Evolutionary conservation across 2,329 filamentous ascomycete species (phyloP).

Genomic region (Xylaria sp.): DNA sequence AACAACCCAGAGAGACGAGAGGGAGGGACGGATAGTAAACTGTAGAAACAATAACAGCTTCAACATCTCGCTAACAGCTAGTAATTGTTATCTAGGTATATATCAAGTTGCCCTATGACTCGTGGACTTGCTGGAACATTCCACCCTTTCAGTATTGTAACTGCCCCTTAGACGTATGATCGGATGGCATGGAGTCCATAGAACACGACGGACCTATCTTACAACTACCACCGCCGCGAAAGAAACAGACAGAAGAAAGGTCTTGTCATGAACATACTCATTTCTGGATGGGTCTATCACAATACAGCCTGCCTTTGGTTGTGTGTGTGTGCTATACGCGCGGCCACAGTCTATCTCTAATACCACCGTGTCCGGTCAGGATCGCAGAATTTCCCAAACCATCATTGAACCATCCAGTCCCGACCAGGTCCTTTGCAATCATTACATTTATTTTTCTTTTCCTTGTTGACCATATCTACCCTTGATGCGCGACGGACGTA

Average conservation of each 20-base stretch:
- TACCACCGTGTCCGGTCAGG: slow-evolving; percentile 11
- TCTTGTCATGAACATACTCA: slow-evolving; percentile 11
- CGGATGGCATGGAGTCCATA: not conserved
- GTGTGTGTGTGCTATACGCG: slow-evolving; percentile 11
- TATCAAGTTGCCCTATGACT: not conserved
- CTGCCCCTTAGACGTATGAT: not conserved
- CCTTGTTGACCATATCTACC: not conserved
- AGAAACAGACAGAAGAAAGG: not conserved
- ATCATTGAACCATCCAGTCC: slow-evolving; percentile 11
- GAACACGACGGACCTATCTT: not conserved
- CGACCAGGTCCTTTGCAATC: slow-evolving; percentile 9
- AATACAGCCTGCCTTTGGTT: slow-evolving; percentile 6
- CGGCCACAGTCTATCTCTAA: slow-evolving; percentile 21
- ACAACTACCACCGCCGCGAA: not conserved
- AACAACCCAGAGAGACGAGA: not conserved
- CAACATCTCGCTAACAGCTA: too few relatives aligned
- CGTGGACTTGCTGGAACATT: not conserved
- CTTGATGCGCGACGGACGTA: not conserved
- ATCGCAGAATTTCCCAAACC: slow-evolving; percentile 5
- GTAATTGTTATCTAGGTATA: not conserved
- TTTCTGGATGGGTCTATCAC: slow-evolving; percentile 18
- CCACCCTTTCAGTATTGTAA: not conserved
- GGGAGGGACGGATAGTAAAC: not conserved
- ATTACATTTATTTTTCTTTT: slow-evolving; percentile 13
- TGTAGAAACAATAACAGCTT: too few relatives aligned